A percentile compares a stretch with the other conserved stretches of the same genome.
These are phyloP conservation scores for Ballota nigra DNA, from an alignment of 257 asterid species.

Conservation along the genomic window DNA sequence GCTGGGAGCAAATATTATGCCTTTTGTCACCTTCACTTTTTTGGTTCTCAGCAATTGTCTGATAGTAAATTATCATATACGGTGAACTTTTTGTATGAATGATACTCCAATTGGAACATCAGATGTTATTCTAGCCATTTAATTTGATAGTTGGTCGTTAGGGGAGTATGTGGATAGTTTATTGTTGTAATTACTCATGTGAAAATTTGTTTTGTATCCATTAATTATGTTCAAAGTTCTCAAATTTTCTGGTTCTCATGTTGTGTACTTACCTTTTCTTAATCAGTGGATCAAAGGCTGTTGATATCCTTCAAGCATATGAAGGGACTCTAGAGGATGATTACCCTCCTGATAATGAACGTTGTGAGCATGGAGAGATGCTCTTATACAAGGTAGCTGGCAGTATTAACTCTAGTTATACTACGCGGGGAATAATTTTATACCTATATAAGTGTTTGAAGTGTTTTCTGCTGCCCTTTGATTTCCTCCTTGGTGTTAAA, in stretches of 20 bases:
- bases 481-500: conserved; percentile 1
- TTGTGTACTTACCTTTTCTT: conserved; percentile 12
- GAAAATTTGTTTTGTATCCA: background rate
- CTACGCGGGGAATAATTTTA: conserved; percentile 2
- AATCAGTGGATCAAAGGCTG: conserved; percentile 85
- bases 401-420: background rate
- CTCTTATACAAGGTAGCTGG: conserved; percentile 83
- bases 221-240: background rate
- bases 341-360: conserved; percentile 95
- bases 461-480: conserved; percentile 5
- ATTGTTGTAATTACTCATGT: background rate
- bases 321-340: conserved; percentile 99
- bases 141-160: background rate
- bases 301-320: conserved; percentile 95
- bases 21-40: conserved; percentile 9
- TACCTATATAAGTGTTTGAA: conserved; percentile 16
- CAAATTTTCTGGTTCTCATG: conserved; percentile 7
- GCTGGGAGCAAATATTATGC: background rate
- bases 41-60: background rate
- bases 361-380: conserved; percentile 97
- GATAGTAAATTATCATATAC: conserved; percentile 4
- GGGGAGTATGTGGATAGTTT: background rate
- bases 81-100: background rate
- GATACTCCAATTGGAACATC: conserved; percentile 9
- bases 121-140: background rate